These are phyloP conservation scores for Geranium brycei DNA, from an alignment of 345 rosid species.

Conservation along the genomic window DNA sequence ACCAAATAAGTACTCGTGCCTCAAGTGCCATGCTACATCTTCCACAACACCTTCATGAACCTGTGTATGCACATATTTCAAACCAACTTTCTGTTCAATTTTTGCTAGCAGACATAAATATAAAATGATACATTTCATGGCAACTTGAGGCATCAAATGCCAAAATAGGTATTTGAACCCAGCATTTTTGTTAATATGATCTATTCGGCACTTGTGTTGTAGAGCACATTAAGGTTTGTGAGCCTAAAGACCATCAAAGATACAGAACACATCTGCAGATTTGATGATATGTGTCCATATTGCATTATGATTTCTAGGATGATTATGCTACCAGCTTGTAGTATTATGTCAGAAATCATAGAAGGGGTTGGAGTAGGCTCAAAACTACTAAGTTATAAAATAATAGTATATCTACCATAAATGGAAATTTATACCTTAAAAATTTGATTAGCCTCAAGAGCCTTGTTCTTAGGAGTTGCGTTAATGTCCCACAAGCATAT, in stretches of 20 bases:
- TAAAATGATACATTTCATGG: background rate
- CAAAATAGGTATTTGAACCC: background rate
- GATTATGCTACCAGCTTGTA: no score
- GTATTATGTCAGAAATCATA: no score
- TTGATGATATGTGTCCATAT: no score
- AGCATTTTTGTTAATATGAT: background rate
- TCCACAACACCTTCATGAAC: constrained; percentile 99
- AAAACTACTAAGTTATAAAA: background rate
- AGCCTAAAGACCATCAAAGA: no score
- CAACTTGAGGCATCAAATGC: background rate
- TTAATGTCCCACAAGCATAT: constrained; percentile 95
- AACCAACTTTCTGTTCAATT: background rate
- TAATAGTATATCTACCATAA: background rate
- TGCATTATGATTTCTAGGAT: no score
- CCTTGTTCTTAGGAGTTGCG: constrained; percentile 59
- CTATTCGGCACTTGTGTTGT: background rate
- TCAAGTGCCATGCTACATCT: constrained; percentile 98
- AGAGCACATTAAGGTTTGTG: no score
- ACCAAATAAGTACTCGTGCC: constrained; percentile 94
- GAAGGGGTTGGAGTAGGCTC: background rate
- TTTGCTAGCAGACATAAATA: background rate
- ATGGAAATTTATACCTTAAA: constrained; percentile 40
- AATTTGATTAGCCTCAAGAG: constrained; percentile 74
- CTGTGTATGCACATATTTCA: constrained; percentile 19
- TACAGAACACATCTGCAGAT: no score